phyloP scores from a whole-genome alignment of 164 flowering plant genomes.

The Echeveria elegans region DNA sequence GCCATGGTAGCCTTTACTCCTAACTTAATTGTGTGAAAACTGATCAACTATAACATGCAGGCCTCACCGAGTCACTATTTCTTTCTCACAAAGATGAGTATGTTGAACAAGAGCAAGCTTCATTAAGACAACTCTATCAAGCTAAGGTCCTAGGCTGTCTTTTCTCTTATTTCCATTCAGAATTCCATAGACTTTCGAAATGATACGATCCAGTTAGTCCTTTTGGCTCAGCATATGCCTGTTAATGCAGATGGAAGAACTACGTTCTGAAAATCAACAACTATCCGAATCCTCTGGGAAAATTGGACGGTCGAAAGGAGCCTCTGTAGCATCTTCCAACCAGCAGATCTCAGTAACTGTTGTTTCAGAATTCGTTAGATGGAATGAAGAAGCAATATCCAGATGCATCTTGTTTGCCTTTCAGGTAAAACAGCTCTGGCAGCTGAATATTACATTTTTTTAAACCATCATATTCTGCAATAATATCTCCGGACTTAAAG shows the following conservation, averaged over 20 bases:
- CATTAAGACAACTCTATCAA: constrained; percentile 76
- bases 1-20: background rate
- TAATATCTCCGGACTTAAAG: background rate
- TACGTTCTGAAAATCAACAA: constrained; percentile 71
- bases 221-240: constrained; percentile 2
- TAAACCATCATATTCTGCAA: background rate
- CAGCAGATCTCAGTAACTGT: constrained; percentile 96
- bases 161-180: background rate
- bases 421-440: constrained; percentile 41
- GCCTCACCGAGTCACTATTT: constrained; percentile 86
- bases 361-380: constrained; percentile 96
- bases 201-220: background rate
- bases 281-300: constrained; percentile 66
- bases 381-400: constrained; percentile 98
- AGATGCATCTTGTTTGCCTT: constrained; percentile 87
- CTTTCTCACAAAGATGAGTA: constrained; percentile 82
- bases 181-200: background rate
- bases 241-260: constrained; percentile 75
- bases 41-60: constrained; percentile 29
- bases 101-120: constrained; percentile 91
- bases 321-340: constrained; percentile 61
- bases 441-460: background rate
- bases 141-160: constrained; percentile 51
- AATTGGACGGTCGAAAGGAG: constrained; percentile 85
- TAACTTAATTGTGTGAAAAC: background rate